These are phyloP conservation scores for Candida succiphila DNA, from an alignment of 805 yeast species.

Conservation along the genomic window DNA sequence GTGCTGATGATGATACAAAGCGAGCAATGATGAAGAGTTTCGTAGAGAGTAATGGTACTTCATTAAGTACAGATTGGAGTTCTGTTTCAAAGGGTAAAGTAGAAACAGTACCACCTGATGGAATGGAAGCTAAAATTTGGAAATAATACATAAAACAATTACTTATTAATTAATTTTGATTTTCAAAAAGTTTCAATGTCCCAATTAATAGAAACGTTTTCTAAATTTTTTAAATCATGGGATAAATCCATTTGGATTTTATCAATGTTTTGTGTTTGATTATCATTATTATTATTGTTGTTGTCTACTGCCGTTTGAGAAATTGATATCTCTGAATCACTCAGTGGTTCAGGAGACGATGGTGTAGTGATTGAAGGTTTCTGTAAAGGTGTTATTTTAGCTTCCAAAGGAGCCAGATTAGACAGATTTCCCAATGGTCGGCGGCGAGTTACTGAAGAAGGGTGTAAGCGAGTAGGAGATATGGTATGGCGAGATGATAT, in stretches of 20 bases:
- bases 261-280: background rate
- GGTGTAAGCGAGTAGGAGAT: too few species aligned
- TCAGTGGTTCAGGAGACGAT: slow-evolving; percentile 1
- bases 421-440: too few species aligned
- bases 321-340: slow-evolving; percentile 2
- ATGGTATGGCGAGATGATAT: too few species aligned
- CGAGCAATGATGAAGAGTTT: slow-evolving; percentile 97
- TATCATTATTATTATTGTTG: background rate
- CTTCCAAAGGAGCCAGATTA: too few species aligned
- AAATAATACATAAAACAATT: background rate
- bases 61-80: slow-evolving; percentile 87
- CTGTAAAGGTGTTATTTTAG: too few species aligned
- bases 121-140: slow-evolving; percentile 47
- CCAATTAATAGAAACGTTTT: slow-evolving; percentile 11
- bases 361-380: too few species aligned
- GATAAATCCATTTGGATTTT: too few species aligned
- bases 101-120: slow-evolving; percentile 67
- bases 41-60: slow-evolving; percentile 89
- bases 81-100: slow-evolving; percentile 64
- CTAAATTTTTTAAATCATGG: background rate
- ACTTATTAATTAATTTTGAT: background rate
- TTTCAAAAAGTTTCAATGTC: slow-evolving; percentile 11
- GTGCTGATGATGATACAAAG: slow-evolving; percentile 78
- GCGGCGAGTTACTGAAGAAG: too few species aligned
- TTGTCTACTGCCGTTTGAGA: background rate